Evolutionary conservation across 1,284 basidiomycete species (phyloP), one percentile per base, ranked within the genome.

Genomic region (Ustilago cynodontis): DNA sequence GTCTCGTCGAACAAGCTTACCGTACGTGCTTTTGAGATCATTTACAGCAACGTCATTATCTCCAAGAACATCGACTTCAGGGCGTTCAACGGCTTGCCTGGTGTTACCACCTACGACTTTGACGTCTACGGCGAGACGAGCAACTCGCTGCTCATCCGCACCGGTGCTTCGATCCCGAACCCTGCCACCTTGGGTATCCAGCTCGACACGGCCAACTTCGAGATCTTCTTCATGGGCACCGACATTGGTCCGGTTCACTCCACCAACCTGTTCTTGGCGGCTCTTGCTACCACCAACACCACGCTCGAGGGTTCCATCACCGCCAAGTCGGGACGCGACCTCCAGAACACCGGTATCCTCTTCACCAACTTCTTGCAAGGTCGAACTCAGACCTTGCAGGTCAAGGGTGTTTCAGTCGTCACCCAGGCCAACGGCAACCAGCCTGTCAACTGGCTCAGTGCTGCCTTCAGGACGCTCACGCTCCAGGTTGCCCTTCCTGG

Each of bases 311-410:
- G 92, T 26, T 89, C 89, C 35, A 91, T 93, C 65, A 85, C 90
- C 33, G 90, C 91, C 58, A 82, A 82, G 71, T 78, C 59, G 14
- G 90, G 90, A 18, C 85, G 87, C 43, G 88, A 88, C 65, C 85
- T 92, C 22, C 87, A 89, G 37, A 88, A 87, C 18, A 88, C 92
- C 18, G 92, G 92, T 53, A 86, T 87, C 39, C 87, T 93, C 22
- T 93, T 93, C 87, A 91, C 91, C 1, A 87, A 89, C 58, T 93
- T 90, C 86, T 87, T 93, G 68, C 89, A 89, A 28, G 92, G 90
- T n/a, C 83, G 89, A 66, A 92, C 92, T 70, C 88, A 90, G 73
- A 91, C 90, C 1, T 87, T 93, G 33, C 86, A 87, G 28, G 89
- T 91, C 37, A 87, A 87, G 43, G 92, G 92, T 58, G 87, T 90